phyloP scores from a whole-genome alignment of 2,329 filamentous ascomycete genomes.

The Chaetothyriales sp. region DNA sequence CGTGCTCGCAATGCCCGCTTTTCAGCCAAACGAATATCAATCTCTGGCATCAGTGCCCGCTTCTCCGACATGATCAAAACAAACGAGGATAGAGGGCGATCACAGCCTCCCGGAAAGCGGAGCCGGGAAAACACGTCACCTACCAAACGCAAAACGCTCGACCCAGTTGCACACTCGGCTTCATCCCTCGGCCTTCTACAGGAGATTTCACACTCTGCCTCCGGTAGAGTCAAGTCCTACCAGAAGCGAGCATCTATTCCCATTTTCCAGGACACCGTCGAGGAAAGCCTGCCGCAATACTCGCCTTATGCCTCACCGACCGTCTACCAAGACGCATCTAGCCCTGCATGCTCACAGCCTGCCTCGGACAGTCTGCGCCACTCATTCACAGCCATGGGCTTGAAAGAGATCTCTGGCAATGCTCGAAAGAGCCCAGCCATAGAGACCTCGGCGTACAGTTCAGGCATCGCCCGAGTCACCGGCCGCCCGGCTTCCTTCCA shows the following conservation, averaged over 20 bases:
- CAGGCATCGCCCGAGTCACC: constrained; percentile 6
- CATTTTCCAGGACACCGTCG: constrained; percentile 13
- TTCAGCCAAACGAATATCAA: constrained; percentile 14
- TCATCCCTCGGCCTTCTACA: constrained; percentile 9
- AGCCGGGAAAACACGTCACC: constrained; percentile 8
- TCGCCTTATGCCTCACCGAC: constrained; percentile 5
- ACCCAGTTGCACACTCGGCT: constrained; percentile 4
- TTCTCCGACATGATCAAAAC: constrained; percentile 10
- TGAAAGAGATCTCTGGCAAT: constrained; percentile 20
- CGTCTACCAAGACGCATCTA: constrained; percentile 10
- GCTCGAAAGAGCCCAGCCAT: constrained; percentile 13
- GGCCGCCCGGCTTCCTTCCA: constrained; percentile 9
- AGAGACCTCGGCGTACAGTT: constrained; percentile 15
- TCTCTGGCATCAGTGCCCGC: constrained; percentile 11
- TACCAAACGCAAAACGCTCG: neutral
- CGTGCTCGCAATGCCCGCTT: constrained; percentile 16
- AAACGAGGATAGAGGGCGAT: constrained; percentile 7
- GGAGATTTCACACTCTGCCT: constrained; percentile 14
- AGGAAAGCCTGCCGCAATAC: constrained; percentile 1
- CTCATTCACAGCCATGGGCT: constrained; percentile 12
- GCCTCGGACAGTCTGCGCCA: constrained; percentile 8
- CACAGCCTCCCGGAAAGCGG: constrained; percentile 4
- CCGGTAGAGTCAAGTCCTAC: constrained; percentile 4
- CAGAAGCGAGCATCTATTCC: constrained; percentile 12
- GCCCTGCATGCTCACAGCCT: constrained; percentile 10